Evolutionary conservation across 768 basidiomycete genomes (phyloP).

Genomic region (Agaricus bisporus): DNA sequence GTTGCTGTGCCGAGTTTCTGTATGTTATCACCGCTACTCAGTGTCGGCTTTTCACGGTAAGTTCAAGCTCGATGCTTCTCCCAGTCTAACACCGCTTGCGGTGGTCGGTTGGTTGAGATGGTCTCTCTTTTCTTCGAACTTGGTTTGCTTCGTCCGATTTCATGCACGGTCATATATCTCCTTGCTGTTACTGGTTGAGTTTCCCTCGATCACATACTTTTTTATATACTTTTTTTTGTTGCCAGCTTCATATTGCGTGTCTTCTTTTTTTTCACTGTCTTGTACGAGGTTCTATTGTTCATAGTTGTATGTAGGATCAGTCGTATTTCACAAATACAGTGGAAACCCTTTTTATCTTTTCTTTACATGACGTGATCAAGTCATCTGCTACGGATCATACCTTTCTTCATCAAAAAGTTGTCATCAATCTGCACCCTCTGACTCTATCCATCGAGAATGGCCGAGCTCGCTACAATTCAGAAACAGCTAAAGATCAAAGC

Average conservation of each 20-base stretch:
- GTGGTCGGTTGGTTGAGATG: background rate
- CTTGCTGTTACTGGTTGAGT: conserved; percentile 1
- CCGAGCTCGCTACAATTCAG: conserved; percentile 40
- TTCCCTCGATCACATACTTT: background rate
- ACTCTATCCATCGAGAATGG: conserved; percentile 26
- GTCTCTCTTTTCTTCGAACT: background rate
- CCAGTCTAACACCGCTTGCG: conserved; percentile 5
- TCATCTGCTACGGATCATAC: background rate
- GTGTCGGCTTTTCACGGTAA: conserved; percentile 13
- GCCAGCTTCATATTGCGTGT: background rate
- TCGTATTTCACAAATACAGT: conserved; percentile 9
- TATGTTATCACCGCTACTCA: conserved; percentile 6
- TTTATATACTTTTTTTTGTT: background rate
- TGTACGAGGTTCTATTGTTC: conserved; percentile 29
- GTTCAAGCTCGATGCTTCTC: conserved; percentile 26
- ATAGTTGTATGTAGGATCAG: conserved; percentile 6
- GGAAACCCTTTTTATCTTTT: conserved; percentile 2
- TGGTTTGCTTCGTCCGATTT: background rate
- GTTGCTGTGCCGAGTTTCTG: conserved; percentile 17
- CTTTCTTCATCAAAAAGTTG: too few species aligned
- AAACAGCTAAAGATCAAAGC: conserved; percentile 77
- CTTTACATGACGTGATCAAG: conserved; percentile 1
- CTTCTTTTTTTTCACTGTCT: conserved; percentile 27
- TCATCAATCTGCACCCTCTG: too few species aligned
- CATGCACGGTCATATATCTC: conserved; percentile 11